Evolutionary conservation across 2,329 filamentous ascomycete genomes (phyloP), one percentile per base, ranked within the genome.

Genomic region (Thelonectria olida): DNA sequence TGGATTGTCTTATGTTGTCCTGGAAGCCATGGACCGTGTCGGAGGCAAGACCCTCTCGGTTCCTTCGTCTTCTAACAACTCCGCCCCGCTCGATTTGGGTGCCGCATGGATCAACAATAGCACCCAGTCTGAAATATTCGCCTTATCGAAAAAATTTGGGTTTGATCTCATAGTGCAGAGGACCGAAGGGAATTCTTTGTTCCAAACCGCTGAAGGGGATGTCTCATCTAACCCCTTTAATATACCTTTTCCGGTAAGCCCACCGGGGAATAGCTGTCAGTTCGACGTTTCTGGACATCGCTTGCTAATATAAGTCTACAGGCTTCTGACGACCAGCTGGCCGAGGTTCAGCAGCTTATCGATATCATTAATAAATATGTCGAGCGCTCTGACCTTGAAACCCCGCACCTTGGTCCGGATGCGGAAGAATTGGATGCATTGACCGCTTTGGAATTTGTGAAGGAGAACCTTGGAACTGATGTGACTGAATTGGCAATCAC

Each of bases 101-200:
- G 59, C 59, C 2, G 48, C 53, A 13, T 62, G 59, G 59, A 34
- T 62, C 8, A 58, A 62, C 22, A 42, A 62, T 34, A 49, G 47
- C 19, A 62, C 58, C 19, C 59, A 62, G 41, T 62, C 54, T 10
- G 39, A 45, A 7, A 54, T 54, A 25, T 54, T 23, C 22, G 39
- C 27, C 9, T 13, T 54, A 25, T 25, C 51, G 8, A 12, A 34
- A 5, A 54, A 54, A 17, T 54, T 34, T n/a, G 51, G 51, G 5
- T 54, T 54, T 25, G 39, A 44, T 45, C 51, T 54, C 13, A 15
- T 54, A 0, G 2, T 34, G 20, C 38, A 54, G 39, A 23, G 51
- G 5, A 6, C 39, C 2, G 51, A 54, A 28, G 51, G 51, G 2
- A 8, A 7, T 4, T 45, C 51, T 0, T 15, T 45, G 5, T 54